Percentiles rank a stretch among this genome's conserved stretches.
Evolutionary conservation across 371 early-diverging fungal genomes (phyloP).

Genomic region (Nematocida ironsii): DNA sequence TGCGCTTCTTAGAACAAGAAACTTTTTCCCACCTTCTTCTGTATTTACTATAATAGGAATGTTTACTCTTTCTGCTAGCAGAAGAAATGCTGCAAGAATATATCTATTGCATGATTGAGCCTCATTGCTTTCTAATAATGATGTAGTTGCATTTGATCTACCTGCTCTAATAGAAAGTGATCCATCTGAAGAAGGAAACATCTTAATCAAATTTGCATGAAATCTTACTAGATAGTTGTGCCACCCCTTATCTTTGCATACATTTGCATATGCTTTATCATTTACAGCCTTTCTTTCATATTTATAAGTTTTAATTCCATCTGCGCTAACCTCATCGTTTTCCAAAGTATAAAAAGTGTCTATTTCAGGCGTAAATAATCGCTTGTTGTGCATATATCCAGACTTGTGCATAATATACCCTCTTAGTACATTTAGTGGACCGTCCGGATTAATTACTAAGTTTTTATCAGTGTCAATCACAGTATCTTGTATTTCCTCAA

Average conservation of each 20-base stretch:
- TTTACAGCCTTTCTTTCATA: not conserved
- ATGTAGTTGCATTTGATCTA: not conserved
- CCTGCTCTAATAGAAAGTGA: not conserved
- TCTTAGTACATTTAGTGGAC: not conserved
- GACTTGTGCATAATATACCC: not conserved
- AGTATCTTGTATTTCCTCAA: not conserved
- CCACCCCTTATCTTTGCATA: not conserved
- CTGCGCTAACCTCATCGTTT: not conserved
- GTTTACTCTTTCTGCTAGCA: not conserved
- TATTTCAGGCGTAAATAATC: not conserved
- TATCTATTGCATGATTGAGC: not conserved
- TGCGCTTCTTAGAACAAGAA: not conserved
- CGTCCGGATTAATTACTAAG: not conserved
- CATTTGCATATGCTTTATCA: not conserved
- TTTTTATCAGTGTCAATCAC: not conserved
- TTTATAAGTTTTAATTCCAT: not conserved
- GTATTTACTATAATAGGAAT: not conserved
- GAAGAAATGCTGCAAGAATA: not conserved
- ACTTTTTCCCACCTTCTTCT: not conserved
- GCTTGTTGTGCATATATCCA: not conserved
- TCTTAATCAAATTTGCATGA: not conserved
- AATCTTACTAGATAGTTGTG: not conserved
- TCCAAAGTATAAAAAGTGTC: not conserved
- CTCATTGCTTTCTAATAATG: not conserved
- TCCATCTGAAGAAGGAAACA: constrained; percentile 8